Base-by-base conservation (phyloP, 768 basidiomycete species). In the Kwoniella shandongensis region DNA sequence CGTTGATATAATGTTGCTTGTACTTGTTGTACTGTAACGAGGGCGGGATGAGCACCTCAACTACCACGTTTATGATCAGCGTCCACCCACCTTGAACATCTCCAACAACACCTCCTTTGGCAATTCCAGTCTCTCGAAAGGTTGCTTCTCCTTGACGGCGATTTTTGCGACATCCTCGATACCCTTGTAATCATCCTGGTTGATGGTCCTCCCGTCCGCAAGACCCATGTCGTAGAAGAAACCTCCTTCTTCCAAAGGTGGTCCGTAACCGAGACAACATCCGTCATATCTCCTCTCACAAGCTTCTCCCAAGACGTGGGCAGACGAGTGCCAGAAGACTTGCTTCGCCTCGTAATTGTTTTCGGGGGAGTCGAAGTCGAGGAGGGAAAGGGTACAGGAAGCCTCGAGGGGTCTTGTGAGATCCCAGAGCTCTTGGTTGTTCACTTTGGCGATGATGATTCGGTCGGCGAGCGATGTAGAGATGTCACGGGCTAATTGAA, bases 281-380 rank as follows among this genome's bases (percentile, higher is more conserved):
- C 93, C 94, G 75, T 97, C 73, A 36, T 69, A 94, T 75, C 96
- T 91, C 51, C 88, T 84, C 78, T 99, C 96, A 39, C 91, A 85
- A 52, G 94, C 88, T 78, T 99, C 96, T 42, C 96, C 96, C 17
- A 99, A 83, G 54, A 98, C 91, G 78, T 98, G 96, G 0, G 96
- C 96, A 23, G 93, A 97, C 17, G 96, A 98, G 76, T 98, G 96
- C 96, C 96, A 99, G 81, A 98, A 99, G 7, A 99, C 96, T 68
- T 87, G 88, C 78, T 97, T 92, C 58, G 94, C 92, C 86, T 77
- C 51, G 45, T 66, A 66, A 64, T 76, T 63, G 54, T 61, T 67
- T 42, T 66, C 65, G 4, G 64, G 62, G 7, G 67, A 69, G 49
- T 98, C 92, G 71, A 98, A 99, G 77, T 94, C 89, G 44, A 98